phyloP scores from a whole-genome alignment of 345 rosid genomes.

The Eucalyptus leucophloia region DNA sequence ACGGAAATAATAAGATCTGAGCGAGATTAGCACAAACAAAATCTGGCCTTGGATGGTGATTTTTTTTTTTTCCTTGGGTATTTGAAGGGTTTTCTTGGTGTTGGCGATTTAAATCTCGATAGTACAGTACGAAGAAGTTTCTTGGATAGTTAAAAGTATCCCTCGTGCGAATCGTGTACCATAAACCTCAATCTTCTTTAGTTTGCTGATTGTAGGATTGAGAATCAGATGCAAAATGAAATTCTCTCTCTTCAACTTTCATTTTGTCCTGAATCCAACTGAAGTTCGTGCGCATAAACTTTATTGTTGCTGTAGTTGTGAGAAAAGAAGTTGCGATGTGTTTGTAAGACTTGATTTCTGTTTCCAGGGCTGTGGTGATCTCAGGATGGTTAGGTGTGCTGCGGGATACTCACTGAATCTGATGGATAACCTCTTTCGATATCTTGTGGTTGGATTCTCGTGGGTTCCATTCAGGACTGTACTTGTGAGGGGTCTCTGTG shows the following conservation, averaged over 20 bases:
- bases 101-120: not conserved
- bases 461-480: slow-evolving; percentile 5
- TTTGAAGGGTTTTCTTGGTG: not conserved
- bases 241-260: not conserved
- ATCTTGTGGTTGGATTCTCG: slow-evolving; percentile 2
- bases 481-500: slow-evolving; percentile 5
- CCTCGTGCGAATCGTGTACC: not conserved
- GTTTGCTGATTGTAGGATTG: not conserved
- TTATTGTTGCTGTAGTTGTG: not conserved
- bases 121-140: not conserved
- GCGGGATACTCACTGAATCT: not conserved
- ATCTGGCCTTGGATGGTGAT: not conserved
- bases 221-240: not conserved
- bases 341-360: not conserved
- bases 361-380: not conserved
- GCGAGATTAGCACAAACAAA: not conserved
- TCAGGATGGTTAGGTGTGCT: not conserved
- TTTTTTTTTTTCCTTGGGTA: not conserved
- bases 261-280: not conserved
- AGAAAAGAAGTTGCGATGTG: not conserved
- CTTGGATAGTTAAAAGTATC: not conserved
- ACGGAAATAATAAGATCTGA: not conserved
- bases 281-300: not conserved
- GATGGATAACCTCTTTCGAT: not conserved
- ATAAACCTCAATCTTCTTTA: not conserved